These are phyloP conservation scores for Monilinia fructigena DNA, from an alignment of 2,329 filamentous ascomycete species.

Conservation along the genomic window DNA sequence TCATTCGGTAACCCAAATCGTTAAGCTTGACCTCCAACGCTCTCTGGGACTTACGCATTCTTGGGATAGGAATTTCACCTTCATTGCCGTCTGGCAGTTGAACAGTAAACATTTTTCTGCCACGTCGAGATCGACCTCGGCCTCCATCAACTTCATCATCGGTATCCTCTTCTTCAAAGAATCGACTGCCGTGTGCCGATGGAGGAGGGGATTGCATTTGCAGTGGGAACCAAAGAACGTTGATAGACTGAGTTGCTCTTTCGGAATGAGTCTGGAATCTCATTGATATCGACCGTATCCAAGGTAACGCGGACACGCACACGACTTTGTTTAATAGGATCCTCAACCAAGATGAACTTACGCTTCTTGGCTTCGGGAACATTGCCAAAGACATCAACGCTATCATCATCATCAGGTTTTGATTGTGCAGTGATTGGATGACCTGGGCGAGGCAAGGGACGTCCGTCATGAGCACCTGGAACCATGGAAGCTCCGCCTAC, in stretches of 20 bases:
- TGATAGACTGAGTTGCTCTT: constrained; percentile 87
- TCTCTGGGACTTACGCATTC: constrained; percentile 66
- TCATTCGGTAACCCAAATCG: constrained; percentile 91
- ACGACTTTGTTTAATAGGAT: constrained; percentile 74
- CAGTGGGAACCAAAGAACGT: constrained; percentile 86
- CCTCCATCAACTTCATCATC: constrained; percentile 50
- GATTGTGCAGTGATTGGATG: constrained; percentile 42
- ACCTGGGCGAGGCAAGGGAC: constrained; percentile 47
- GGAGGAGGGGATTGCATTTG: constrained; percentile 88
- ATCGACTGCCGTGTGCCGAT: constrained; percentile 69
- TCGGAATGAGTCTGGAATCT: constrained; percentile 94
- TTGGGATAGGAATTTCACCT: constrained; percentile 71
- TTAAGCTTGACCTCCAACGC: constrained; percentile 87
- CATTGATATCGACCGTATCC: constrained; percentile 90
- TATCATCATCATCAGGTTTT: constrained; percentile 45
- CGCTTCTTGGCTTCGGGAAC: constrained; percentile 87
- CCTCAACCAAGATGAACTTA: constrained; percentile 95
- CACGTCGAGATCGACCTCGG: constrained; percentile 38
- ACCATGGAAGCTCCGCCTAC: constrained; percentile 60
- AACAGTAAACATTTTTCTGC: constrained; percentile 58
- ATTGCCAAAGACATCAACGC: constrained; percentile 78
- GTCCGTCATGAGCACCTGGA: constrained; percentile 49
- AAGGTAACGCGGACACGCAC: constrained; percentile 89
- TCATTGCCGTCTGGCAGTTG: constrained; percentile 69
- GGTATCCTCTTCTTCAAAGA: constrained; percentile 69